These are phyloP conservation scores for Dipteronia sinensis DNA, from an alignment of 345 rosid species.

Conservation along the genomic window DNA sequence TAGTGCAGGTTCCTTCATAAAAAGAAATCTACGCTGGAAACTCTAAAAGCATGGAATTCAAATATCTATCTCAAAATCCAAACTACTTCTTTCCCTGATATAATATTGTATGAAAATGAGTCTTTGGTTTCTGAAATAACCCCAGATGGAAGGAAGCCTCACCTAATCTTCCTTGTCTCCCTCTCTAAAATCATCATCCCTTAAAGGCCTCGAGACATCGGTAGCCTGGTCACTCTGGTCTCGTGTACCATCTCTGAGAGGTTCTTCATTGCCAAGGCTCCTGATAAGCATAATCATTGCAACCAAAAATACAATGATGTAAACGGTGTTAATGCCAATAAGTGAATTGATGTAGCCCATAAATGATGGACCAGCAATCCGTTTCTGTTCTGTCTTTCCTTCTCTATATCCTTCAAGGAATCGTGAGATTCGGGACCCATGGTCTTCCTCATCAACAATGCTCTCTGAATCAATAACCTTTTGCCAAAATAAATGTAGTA, in stretches of 20 bases:
- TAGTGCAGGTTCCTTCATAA: background rate
- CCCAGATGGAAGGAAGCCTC: background rate
- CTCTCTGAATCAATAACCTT: slow-evolving; percentile 69
- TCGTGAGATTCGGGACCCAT: slow-evolving; percentile 66
- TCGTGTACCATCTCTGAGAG: slow-evolving; percentile 49
- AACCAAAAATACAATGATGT: slow-evolving; percentile 68
- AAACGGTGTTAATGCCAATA: slow-evolving; percentile 58
- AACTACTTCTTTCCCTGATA: background rate
- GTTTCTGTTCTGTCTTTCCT: slow-evolving; percentile 62
- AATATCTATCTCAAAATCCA: background rate
- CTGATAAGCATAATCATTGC: slow-evolving; percentile 60
- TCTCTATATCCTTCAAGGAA: slow-evolving; percentile 80
- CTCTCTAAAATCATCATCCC: slow-evolving; percentile 35
- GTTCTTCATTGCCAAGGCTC: slow-evolving; percentile 51
- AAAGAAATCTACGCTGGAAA: background rate
- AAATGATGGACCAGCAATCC: slow-evolving; percentile 69
- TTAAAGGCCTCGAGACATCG: slow-evolving; percentile 40
- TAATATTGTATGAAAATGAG: background rate
- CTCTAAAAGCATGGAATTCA: background rate
- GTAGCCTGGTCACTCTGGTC: slow-evolving; percentile 35
- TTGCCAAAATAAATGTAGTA: slow-evolving; percentile 7
- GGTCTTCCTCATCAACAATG: slow-evolving; percentile 62
- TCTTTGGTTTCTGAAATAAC: slow-evolving; percentile 28
- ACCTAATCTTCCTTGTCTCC: slow-evolving; percentile 70
- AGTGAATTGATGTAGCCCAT: slow-evolving; percentile 69